Evolutionary conservation across 345 rosid species (phyloP).

Genomic region (Gossypium australe): DNA sequence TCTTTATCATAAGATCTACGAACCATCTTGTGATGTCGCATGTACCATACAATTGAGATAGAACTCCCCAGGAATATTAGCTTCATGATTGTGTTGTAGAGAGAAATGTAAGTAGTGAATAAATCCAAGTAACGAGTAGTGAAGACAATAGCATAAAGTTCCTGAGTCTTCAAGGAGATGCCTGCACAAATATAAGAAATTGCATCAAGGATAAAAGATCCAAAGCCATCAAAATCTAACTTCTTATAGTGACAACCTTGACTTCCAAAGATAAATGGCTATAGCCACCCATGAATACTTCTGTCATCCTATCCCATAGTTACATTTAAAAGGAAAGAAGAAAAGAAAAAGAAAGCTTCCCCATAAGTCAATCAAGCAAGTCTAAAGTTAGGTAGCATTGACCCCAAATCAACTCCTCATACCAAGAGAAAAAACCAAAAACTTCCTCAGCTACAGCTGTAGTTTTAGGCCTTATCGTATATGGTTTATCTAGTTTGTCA

Average conservation of each 20-base stretch:
- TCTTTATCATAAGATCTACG: conserved; percentile 69
- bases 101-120: conserved; percentile 27
- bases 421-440: neutral
- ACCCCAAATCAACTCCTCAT: neutral
- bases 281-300: neutral
- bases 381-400: neutral
- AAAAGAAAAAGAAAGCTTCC: neutral
- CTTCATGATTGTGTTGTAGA: conserved; percentile 79
- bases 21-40: conserved; percentile 66
- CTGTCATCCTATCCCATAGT: neutral
- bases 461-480: no score
- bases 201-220: neutral
- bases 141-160: conserved; percentile 71
- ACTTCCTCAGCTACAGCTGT: neutral
- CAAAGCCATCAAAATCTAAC: neutral
- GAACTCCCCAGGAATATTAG: conserved; percentile 79
- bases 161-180: conserved; percentile 79
- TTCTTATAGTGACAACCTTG: neutral
- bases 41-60: conserved; percentile 84
- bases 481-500: neutral
- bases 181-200: conserved; percentile 34
- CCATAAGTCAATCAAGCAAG: neutral
- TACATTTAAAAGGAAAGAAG: neutral
- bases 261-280: neutral
- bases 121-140: conserved; percentile 71